Evolutionary conservation across 2,329 filamentous ascomycete species (phyloP).

Genomic region (Arachnomyces sp.): DNA sequence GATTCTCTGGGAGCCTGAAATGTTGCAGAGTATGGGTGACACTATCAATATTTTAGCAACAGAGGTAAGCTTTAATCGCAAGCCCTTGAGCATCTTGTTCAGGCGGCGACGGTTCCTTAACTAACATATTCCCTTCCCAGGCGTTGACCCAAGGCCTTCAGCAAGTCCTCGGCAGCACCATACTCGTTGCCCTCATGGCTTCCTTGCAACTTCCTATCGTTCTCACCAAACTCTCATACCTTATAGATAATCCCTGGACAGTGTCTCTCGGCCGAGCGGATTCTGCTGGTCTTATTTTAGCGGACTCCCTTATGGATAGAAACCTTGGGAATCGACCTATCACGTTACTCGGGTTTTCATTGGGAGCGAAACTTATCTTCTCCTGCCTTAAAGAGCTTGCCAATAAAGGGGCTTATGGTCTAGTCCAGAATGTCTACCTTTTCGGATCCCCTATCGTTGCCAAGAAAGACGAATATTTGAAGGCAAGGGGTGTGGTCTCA

Average conservation of each 20-base stretch:
- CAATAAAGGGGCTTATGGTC: conserved; percentile 71
- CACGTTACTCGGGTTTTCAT: conserved; percentile 88
- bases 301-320: conserved; percentile 85
- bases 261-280: conserved; percentile 91
- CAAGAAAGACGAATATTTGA: conserved; percentile 81
- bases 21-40: conserved; percentile 95
- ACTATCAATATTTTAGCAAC: conserved; percentile 98
- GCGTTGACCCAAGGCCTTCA: conserved; percentile 93
- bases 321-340: conserved; percentile 87
- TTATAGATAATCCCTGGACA: conserved; percentile 97
- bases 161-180: conserved; percentile 85
- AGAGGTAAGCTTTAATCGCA: conserved; percentile 59
- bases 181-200: conserved; percentile 83
- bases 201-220: conserved; percentile 87
- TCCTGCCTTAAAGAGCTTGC: conserved; percentile 82
- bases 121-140: conserved; percentile 42
- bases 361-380: conserved; percentile 88
- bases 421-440: conserved; percentile 91
- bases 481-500: conserved; percentile 71
- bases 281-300: conserved; percentile 81
- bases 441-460: conserved; percentile 90
- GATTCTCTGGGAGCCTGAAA: conserved; percentile 94
- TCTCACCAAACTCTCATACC: conserved; percentile 84
- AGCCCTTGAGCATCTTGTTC: too few species aligned
- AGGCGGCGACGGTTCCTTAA: neutral